Conservation (phyloP, 2,329 filamentous ascomycete genomes). For the Daldinia sp. region DNA sequence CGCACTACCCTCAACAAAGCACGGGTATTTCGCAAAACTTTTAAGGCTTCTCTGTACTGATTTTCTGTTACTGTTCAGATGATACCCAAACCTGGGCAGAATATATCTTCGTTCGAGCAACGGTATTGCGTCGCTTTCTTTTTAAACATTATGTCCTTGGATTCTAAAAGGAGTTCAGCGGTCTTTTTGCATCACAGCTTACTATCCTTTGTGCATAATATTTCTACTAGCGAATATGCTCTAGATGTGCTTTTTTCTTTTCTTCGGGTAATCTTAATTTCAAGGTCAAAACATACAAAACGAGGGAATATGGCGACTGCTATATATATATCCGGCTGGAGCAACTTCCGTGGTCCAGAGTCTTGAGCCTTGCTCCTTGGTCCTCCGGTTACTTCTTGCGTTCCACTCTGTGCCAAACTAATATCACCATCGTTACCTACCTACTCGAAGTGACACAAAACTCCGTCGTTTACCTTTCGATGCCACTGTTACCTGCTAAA, state of each 20-base stretch:
- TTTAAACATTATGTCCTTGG: constrained; percentile 28
- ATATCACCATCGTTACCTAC: constrained; percentile 19
- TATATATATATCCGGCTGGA: constrained; percentile 39
- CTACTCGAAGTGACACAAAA: constrained; percentile 5
- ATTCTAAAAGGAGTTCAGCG: constrained; percentile 39
- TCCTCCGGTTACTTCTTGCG: constrained; percentile 19
- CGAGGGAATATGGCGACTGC: constrained; percentile 16
- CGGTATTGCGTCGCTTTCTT: constrained; percentile 22
- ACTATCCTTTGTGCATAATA: constrained; percentile 41
- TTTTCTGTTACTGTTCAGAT: constrained; percentile 37
- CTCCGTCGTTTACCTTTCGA: constrained; percentile 6
- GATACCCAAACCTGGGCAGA: constrained; percentile 43
- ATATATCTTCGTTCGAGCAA: constrained; percentile 26
- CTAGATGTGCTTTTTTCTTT: constrained; percentile 23
- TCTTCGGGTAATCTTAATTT: constrained; percentile 23
- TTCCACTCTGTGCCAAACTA: constrained; percentile 22
- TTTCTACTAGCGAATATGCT: constrained; percentile 25
- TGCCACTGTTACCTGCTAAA: not conserved
- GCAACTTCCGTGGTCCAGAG: constrained; percentile 19
- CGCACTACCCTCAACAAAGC: constrained; percentile 91
- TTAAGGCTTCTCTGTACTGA: constrained; percentile 57
- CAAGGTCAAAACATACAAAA: constrained; percentile 28
- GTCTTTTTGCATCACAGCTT: constrained; percentile 36
- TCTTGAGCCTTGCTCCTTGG: constrained; percentile 7
- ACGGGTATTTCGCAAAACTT: constrained; percentile 98